Evolutionary conservation across 257 asterid genomes (phyloP).

Genomic region (Ligustrum vulgare): DNA sequence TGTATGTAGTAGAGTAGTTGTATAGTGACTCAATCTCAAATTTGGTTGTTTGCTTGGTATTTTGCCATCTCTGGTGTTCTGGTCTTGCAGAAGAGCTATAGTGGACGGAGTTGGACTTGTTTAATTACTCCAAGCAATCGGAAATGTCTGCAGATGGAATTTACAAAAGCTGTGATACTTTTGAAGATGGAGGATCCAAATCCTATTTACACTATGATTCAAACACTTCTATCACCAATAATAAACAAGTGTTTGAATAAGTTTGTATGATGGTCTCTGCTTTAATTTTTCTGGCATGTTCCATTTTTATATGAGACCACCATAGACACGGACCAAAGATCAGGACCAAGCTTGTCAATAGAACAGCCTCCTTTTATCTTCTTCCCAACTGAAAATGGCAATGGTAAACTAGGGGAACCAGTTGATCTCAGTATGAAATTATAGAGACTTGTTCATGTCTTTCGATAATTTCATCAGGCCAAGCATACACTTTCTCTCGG

Average conservation of each 20-base stretch:
- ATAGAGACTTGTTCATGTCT: constrained; percentile 28
- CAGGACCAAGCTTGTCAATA: constrained; percentile 1
- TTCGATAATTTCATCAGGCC: neutral
- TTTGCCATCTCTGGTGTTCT: constrained; percentile 55
- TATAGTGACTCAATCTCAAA: constrained; percentile 54
- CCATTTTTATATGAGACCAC: constrained; percentile 37
- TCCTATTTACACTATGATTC: constrained; percentile 38
- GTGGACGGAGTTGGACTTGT: constrained; percentile 19
- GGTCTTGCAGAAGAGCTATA: no score
- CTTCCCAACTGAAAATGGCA: constrained; percentile 49
- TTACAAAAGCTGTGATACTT: constrained; percentile 37
- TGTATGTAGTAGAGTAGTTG: no score
- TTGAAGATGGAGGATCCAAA: constrained; percentile 38
- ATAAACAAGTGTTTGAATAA: constrained; percentile 36
- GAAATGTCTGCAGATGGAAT: constrained; percentile 35
- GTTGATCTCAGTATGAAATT: constrained; percentile 78
- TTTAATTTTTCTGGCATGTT: no score
- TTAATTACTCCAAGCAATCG: constrained; percentile 31
- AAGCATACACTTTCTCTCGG: neutral
- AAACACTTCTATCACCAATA: constrained; percentile 62
- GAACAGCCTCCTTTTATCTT: constrained; percentile 46
- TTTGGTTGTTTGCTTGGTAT: constrained; percentile 74
- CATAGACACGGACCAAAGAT: constrained; percentile 23
- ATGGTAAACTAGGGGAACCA: constrained; percentile 41
- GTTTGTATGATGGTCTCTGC: neutral